Conservation (phyloP, 2,329 filamentous ascomycete genomes). For the Talaromyces sp. region DNA sequence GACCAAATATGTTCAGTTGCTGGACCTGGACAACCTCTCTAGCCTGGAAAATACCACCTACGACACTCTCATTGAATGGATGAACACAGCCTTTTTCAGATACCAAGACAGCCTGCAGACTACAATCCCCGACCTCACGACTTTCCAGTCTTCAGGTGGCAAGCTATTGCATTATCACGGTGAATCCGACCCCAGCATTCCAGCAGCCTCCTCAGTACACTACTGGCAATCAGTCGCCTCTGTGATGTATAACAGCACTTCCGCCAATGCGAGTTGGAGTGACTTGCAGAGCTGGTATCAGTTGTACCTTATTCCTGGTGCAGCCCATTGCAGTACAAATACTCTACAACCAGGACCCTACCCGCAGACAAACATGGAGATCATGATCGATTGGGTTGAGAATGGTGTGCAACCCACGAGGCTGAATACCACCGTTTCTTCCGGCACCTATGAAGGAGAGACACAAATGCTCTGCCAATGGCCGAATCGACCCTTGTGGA, state of each 20-base stretch:
- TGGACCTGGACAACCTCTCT: slow-evolving; percentile 38
- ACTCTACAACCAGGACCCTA: slow-evolving; percentile 41
- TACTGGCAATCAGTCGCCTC: background rate
- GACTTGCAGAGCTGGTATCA: background rate
- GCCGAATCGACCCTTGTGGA: background rate
- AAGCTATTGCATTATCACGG: background rate
- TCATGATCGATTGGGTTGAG: slow-evolving; percentile 52
- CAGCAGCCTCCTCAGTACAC: background rate
- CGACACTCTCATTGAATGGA: slow-evolving; percentile 54
- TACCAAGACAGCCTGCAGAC: slow-evolving; percentile 53
- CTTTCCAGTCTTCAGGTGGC: background rate
- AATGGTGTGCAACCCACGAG: slow-evolving; percentile 41
- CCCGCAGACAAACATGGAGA: slow-evolving; percentile 44
- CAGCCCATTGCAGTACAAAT: background rate
- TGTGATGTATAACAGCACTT: background rate
- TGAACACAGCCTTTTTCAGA: slow-evolving; percentile 43
- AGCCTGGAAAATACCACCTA: slow-evolving; percentile 51
- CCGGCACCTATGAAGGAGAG: background rate
- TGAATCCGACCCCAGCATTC: background rate
- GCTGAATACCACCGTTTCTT: slow-evolving; percentile 37
- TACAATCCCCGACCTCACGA: background rate
- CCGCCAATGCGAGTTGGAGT: background rate
- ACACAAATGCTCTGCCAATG: background rate
- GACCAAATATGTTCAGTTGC: slow-evolving; percentile 24
- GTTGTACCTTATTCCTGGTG: background rate